Evolutionary conservation across 2,329 filamentous ascomycete genomes (phyloP), one percentile per base, ranked within the genome.

Genomic region (Talaromyces amestolkiae): DNA sequence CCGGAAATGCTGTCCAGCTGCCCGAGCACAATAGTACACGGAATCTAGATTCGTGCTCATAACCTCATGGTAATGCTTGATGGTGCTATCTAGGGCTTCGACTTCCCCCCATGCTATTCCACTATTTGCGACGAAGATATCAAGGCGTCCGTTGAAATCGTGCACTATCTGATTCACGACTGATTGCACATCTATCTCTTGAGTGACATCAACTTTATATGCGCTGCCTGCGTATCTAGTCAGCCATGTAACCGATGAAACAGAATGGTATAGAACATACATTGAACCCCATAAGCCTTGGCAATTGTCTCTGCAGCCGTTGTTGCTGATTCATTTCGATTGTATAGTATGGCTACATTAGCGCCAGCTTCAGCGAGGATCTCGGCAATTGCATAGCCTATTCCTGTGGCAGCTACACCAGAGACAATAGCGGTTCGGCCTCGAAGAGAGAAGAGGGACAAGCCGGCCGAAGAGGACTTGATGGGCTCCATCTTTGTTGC

Each of bases 31-130:
- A 24, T 51, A 31, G 17, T 51, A 51, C 8, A 27, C 47, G 2
- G 47, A 51, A 31, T 51, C 47, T 11, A 51, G 47, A 27, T 51
- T 51, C 9, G 47, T 51, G 6, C 47, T 51, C 47, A 51, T 27
- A 9, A 51, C 47, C 27, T 51, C 47, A 11, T 27, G 47, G 47
- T 51, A 51, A 13, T 51, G 47, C 4, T 51, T 51, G 39, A 86
- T 22, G 2, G 49, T 47, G 51, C 61, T 63, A 13, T 63, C 27
- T 17, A 63, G 51, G 8, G 51, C 61, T n/a, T 41, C n/a, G 3
- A 47, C 27, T 53, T 58, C 61, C 15, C 33, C 39, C 63, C 63
- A 64, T 59, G 63, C 39, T 22, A 60, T 64, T 13, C 63, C 63
- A 19, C 53, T 51, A 15, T 64, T 64, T 9, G 63, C 63, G 35